Percentiles rank a stretch among this genome's conserved stretches.
phyloP scores from a whole-genome alignment of 495 filamentous ascomycete species.

The Aspergillus cavernicola region DNA sequence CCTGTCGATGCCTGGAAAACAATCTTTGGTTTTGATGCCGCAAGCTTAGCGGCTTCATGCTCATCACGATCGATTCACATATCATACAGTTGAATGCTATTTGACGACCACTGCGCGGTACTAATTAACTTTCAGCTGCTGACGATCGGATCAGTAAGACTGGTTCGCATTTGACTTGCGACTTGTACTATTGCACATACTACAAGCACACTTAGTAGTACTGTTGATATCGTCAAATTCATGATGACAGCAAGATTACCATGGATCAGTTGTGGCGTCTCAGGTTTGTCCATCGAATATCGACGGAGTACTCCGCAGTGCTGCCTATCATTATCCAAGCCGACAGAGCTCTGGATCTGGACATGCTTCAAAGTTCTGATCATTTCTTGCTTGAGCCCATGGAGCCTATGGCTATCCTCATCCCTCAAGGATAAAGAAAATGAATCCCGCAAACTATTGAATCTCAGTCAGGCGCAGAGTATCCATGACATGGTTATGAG shows the following conservation, averaged over 20 bases:
- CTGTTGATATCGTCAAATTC: neutral
- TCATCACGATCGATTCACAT: slow-evolving; percentile 12
- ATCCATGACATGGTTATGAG: neutral
- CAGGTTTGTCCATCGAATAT: neutral
- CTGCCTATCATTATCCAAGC: neutral
- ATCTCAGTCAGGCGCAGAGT: neutral
- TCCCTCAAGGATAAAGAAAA: too few species aligned
- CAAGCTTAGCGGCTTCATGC: slow-evolving; percentile 4
- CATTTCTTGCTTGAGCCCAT: too few species aligned
- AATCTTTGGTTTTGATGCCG: neutral
- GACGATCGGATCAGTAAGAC: neutral
- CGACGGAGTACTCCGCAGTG: neutral
- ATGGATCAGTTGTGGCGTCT: neutral
- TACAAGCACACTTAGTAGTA: neutral
- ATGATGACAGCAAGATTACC: neutral
- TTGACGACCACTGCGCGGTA: slow-evolving; percentile 16
- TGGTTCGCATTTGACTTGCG: slow-evolving; percentile 17
- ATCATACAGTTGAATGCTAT: slow-evolving; percentile 16
- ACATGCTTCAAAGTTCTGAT: too few species aligned
- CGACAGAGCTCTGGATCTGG: too few species aligned
- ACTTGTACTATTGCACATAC: slow-evolving; percentile 1
- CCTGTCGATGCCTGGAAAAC: slow-evolving; percentile 1
- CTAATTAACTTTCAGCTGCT: neutral
- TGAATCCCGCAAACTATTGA: neutral
- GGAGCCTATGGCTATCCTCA: too few species aligned